These are phyloP conservation scores for Circinella umbellata DNA, from an alignment of 371 early-diverging fungal species.

Conservation along the genomic window DNA sequence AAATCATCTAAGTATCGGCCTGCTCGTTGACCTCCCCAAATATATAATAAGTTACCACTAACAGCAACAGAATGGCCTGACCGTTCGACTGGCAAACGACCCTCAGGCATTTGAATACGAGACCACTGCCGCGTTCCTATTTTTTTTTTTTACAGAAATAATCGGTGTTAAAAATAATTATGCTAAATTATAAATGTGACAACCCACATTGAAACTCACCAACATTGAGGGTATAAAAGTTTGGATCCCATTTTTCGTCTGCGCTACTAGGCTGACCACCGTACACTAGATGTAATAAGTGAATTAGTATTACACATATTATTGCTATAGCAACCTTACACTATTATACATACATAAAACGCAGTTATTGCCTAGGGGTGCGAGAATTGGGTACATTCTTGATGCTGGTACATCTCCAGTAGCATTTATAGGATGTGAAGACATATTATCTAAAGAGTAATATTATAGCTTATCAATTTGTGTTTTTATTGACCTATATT, in stretches of 20 bases:
- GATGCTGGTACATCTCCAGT: constrained; percentile 43
- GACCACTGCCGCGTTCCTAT: constrained; percentile 53
- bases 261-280: constrained; percentile 44
- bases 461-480: too few relatives aligned
- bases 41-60: constrained; percentile 66
- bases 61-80: constrained; percentile 70
- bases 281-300: constrained; percentile 30
- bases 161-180: constrained; percentile 6
- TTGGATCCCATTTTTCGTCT: constrained; percentile 46
- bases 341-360: constrained; percentile 33
- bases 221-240: constrained; percentile 45
- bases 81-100: constrained; percentile 61
- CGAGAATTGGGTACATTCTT: constrained; percentile 34
- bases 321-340: too few relatives aligned
- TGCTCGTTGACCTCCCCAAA: constrained; percentile 75
- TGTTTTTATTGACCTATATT: too few relatives aligned
- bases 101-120: constrained; percentile 48
- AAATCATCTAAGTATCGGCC: constrained; percentile 70
- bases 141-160: constrained; percentile 10
- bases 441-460: constrained; percentile 31
- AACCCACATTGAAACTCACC: constrained; percentile 17
- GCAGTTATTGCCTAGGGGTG: constrained; percentile 30
- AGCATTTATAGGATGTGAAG: constrained; percentile 32
- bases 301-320: background rate
- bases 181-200: background rate